Base-by-base conservation (phyloP, 2,329 filamentous ascomycete species). In the Chaetomiaceae sp. region DNA sequence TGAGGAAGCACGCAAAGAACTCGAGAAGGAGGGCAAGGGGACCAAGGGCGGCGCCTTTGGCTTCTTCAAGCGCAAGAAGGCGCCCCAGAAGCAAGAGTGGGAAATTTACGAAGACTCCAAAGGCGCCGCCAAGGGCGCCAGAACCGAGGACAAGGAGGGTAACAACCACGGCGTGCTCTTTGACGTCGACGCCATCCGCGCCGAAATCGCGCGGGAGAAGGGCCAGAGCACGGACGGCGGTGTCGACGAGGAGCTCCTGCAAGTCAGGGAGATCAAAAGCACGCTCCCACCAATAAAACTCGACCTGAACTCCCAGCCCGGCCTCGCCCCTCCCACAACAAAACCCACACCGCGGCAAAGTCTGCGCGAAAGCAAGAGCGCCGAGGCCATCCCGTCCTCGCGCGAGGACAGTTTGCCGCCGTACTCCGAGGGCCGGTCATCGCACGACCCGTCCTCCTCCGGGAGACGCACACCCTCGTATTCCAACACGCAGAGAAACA, bases 251-350 rank as follows among this genome's bases (percentile, higher is more conserved):
- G 66, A 63, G 39, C 50, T 75, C 45, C 56, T 82, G 38, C 73
- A 79, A 63, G 81, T 94, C 54, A 84, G 81, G 61, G 87, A 97
- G 67, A 78, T 96, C 49, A 78, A 93, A 65, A 89, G 86, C 40
- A 96, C 90, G 2, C 70, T 96, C 19, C 90, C 91, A 37, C 88
- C 90, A 0, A 94, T 96, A 77, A 93, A 88, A 63, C 76, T 96
- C 47, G 78, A 84, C 50, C 58, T 83, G 26, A 51, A 35, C 33
- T 14, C 43, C 27, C 45, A 17, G 36, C 50, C 54, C 6, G 59
- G 66, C 6, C 59, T 66, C 1, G 53, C 63, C 1, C 62, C 68
- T n/a, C 58, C 57, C 27, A 53, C 57, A n/a, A 54, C 54, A 5
- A n/a, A n/a, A n/a, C n/a, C n/a, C n/a, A 62, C 57, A 22, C 60